Percentiles rank a stretch among this genome's conserved stretches.
These are phyloP conservation scores for Pyrenophora seminiperda DNA, from an alignment of 2,329 filamentous ascomycete genomes.

Conservation along the genomic window DNA sequence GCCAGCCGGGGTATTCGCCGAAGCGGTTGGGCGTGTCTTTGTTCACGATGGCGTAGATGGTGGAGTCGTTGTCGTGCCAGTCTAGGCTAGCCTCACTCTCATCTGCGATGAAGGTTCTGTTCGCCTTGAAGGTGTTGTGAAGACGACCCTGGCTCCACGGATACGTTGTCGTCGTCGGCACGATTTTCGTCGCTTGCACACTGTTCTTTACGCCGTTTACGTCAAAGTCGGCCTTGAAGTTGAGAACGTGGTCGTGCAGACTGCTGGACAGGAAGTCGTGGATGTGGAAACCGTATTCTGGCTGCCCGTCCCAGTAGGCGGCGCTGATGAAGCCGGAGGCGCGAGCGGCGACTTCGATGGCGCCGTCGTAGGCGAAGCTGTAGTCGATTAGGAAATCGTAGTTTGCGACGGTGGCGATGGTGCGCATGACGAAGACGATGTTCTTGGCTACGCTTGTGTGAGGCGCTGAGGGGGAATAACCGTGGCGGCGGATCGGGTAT, in stretches of 20 bases:
- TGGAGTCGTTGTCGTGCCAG: conserved; percentile 56
- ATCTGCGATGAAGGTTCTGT: conserved; percentile 48
- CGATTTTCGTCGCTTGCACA: conserved; percentile 40
- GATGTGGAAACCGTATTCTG: conserved; percentile 49
- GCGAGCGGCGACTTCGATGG: conserved; percentile 31
- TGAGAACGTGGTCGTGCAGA: conserved; percentile 49
- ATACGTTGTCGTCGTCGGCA: conserved; percentile 54
- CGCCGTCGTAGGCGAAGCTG: conserved; percentile 36
- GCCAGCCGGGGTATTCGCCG: conserved; percentile 60
- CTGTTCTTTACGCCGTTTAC: conserved; percentile 46
- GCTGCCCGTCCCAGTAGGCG: conserved; percentile 31
- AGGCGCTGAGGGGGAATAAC: conserved; percentile 10
- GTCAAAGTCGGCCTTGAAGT: conserved; percentile 51
- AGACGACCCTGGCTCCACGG: conserved; percentile 56
- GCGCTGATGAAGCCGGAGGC: conserved; percentile 38
- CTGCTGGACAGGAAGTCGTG: conserved; percentile 45
- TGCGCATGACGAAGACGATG: conserved; percentile 52
- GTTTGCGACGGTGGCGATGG: conserved; percentile 56
- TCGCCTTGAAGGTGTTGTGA: conserved; percentile 60
- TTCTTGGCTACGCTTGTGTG: conserved; percentile 43
- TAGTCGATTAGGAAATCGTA: conserved; percentile 40
- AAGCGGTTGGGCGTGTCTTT: conserved; percentile 55
- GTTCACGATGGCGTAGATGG: conserved; percentile 59
- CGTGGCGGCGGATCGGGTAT: conserved; percentile 42
- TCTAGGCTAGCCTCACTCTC: conserved; percentile 50